phyloP scores from a whole-genome alignment of 169 alveolate species.

The Toxoplasma gondii region DNA sequence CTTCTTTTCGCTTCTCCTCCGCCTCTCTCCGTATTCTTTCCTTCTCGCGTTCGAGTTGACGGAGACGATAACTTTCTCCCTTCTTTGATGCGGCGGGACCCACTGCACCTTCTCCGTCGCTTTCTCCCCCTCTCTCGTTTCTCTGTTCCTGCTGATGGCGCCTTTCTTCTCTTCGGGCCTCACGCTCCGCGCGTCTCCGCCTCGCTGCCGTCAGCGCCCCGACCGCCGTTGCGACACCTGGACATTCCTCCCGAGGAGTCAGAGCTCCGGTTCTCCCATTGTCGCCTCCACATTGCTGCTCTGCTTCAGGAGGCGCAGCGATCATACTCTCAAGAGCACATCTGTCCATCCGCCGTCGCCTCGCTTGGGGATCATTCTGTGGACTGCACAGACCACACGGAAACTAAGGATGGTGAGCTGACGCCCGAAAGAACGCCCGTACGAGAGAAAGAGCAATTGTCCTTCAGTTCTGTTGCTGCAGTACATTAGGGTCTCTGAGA shows the following conservation, averaged over 20 bases:
- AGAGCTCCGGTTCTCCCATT: neutral
- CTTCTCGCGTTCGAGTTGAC: constrained; percentile 1
- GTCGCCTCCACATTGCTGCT: neutral
- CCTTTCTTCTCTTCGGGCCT: constrained; percentile 11
- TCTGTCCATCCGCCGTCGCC: constrained; percentile 22
- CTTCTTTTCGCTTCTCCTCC: neutral
- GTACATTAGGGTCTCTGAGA: neutral
- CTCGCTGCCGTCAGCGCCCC: constrained; percentile 15
- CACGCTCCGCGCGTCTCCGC: constrained; percentile 17
- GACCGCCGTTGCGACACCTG: neutral
- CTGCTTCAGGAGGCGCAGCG: neutral
- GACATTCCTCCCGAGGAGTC: neutral
- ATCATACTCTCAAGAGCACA: neutral
- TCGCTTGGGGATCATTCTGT: neutral
- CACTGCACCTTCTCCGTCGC: neutral
- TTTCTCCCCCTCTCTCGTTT: neutral
- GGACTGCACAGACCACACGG: neutral
- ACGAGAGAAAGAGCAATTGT: neutral
- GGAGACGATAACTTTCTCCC: neutral
- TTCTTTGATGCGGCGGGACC: neutral
- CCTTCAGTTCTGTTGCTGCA: too few species aligned
- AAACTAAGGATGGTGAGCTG: neutral
- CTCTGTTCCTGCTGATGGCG: constrained; percentile 9
- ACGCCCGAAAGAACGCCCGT: neutral
- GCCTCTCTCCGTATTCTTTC: constrained; percentile 3